Conservation (phyloP, 768 basidiomycete species). For the Pulveroboletus sp. region DNA sequence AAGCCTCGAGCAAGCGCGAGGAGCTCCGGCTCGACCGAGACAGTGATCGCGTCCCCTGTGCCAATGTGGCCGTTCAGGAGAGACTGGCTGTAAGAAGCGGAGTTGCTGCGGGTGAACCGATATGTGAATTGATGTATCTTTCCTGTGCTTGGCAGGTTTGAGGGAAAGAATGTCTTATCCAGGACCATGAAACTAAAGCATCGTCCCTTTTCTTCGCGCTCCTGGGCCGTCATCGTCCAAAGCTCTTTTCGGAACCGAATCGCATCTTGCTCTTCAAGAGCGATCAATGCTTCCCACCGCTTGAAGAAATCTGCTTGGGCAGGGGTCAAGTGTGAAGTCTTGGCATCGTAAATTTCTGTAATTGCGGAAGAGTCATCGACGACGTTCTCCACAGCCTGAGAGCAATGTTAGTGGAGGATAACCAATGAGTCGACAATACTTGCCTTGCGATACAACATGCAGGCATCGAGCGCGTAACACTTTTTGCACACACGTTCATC, state of each 20-base stretch:
- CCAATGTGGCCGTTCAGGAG: conserved; percentile 78
- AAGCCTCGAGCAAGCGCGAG: conserved; percentile 81
- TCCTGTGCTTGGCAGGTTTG: conserved; percentile 26
- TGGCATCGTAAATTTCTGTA: conserved; percentile 64
- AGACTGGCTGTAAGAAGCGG: conserved; percentile 10
- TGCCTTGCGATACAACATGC: conserved; percentile 92
- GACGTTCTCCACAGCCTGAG: conserved; percentile 66
- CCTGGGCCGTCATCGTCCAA: conserved; percentile 83
- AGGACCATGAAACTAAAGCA: conserved; percentile 83
- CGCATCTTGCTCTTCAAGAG: conserved; percentile 84
- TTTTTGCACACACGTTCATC: conserved; percentile 70
- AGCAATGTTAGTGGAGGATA: conserved; percentile 1
- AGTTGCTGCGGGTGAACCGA: conserved; percentile 48
- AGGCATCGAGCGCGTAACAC: conserved; percentile 80
- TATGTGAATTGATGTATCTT: conserved; percentile 81
- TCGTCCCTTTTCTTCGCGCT: conserved; percentile 77
- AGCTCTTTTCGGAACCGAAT: conserved; percentile 83
- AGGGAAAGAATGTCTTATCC: conserved; percentile 37
- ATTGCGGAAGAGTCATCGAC: conserved; percentile 50
- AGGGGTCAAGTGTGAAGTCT: conserved; percentile 74
- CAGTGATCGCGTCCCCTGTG: conserved; percentile 74
- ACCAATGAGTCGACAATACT: conserved; percentile 1
- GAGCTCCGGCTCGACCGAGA: conserved; percentile 86
- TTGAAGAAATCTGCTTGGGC: conserved; percentile 75
- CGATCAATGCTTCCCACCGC: conserved; percentile 83